phyloP scores from a whole-genome alignment of 169 alveolate species.

The Perkinsus chesapeaki region DNA sequence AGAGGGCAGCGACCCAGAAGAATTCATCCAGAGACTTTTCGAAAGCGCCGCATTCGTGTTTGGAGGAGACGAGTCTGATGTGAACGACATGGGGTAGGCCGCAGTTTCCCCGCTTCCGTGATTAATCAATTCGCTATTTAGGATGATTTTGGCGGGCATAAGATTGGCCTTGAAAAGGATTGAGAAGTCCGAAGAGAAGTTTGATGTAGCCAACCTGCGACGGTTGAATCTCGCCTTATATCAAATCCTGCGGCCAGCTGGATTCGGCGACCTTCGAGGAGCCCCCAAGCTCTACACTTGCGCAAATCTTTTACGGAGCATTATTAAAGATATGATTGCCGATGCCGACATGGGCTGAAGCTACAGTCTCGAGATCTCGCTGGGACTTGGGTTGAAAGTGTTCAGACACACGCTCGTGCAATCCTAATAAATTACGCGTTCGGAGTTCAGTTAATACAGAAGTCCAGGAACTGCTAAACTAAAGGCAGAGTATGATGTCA shows the following conservation, averaged over 20 bases:
- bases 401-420: too few relatives aligned
- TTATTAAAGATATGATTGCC: not conserved
- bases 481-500: too few relatives aligned
- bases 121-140: not conserved
- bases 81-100: not conserved
- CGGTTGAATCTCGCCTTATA: not conserved
- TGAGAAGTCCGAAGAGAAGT: not conserved
- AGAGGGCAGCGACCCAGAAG: not conserved
- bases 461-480: too few relatives aligned
- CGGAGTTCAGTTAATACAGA: too few relatives aligned
- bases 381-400: too few relatives aligned
- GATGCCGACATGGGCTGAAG: not conserved
- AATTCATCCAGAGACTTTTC: not conserved
- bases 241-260: not conserved
- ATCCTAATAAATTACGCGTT: not conserved
- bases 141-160: not conserved
- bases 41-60: not conserved
- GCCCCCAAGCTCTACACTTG: not conserved
- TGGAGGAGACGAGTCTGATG: not conserved
- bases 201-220: not conserved
- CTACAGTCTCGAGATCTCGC: too few relatives aligned
- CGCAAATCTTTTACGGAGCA: not conserved
- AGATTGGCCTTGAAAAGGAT: not conserved
- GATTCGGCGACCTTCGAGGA: not conserved
- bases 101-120: not conserved